Evolutionary conservation across 225 moss, liverwort and hornwort genomes (phyloP), one percentile per base, ranked within the genome.

Genomic region (Lunularia cruciata): DNA sequence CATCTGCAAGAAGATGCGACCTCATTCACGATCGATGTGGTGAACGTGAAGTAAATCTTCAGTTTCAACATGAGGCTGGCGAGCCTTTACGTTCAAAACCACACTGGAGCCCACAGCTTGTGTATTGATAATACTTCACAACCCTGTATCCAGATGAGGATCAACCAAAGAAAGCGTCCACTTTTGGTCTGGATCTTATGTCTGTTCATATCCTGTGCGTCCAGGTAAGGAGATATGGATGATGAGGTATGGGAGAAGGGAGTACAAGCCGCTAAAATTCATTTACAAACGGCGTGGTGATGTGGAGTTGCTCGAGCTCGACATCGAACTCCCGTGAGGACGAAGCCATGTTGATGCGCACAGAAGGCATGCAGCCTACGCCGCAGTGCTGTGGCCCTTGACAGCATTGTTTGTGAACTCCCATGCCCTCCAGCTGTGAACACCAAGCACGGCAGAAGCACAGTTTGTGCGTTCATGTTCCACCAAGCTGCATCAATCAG

Each of bases 401-500:
- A 59, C 67, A 75, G 60, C 75, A 61, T 57, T 79, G 75, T 9
- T 57, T 68, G 55, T 60, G 52, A 47, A 54, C 61, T 56, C 62
- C 67, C 65, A 72, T 68, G 76, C 51, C 72, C 75, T 47, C 58
- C 59, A 58, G 71, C 71, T 71, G 59, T 61, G 71, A 47, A 71
- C 45, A 71, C 47, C 60, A 71, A 71, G 60, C 71, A 69, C 27
- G 69, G 75, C 75, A 70, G 61, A 61, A 61, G 61, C 61, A 65
- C 65, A 65, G 75, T 47, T 76, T 47, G 76, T 72, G 80, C 80
- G 72, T 76, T 73, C 80, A 76, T 69, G 72, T 76, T 76, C 58
- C 80, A 80, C 76, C 76, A 68, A 80, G 80, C 76, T 76, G 80
- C 80, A 73, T 76, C 80, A 76, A 59, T 59, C 43, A 59, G 76